These are phyloP conservation scores for Apostasia shenzhenica DNA, from an alignment of 106 monocot genomes.

Conservation along the genomic window DNA sequence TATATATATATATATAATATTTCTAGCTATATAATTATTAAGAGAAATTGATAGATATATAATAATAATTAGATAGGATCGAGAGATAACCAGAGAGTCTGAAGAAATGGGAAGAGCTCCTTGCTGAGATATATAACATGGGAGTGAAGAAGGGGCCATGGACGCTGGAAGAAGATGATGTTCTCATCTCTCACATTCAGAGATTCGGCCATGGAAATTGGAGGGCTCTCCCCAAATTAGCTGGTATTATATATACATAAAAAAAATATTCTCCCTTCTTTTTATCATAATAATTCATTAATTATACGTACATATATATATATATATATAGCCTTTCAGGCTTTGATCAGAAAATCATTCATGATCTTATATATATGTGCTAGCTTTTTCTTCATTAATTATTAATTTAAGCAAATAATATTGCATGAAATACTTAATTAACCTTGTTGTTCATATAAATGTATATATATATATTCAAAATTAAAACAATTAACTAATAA, in stretches of 20 bases:
- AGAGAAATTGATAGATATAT: no score
- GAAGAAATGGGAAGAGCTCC: constrained; percentile 27
- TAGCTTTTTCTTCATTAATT: neutral
- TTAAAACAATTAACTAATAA: no score
- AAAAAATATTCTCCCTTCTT: neutral
- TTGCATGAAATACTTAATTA: neutral
- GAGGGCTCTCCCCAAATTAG: constrained; percentile 24
- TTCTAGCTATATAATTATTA: no score
- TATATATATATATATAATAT: no score
- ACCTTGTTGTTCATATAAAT: neutral
- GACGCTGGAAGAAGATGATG: constrained; percentile 22
- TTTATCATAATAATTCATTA: no score
- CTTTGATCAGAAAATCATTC: neutral
- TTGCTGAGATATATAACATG: constrained; percentile 26
- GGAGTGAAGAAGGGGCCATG: constrained; percentile 31
- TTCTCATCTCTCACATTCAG: constrained; percentile 12
- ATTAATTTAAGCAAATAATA: neutral
- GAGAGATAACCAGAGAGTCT: neutral
- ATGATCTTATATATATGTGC: neutral
- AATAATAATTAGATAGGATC: no score
- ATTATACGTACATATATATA: no score
- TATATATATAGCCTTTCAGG: no score
- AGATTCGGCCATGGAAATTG: constrained; percentile 23
- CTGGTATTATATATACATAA: constrained; percentile 4
- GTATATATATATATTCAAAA: no score